Percentiles rank a stretch among this genome's conserved stretches.
phyloP scores from a whole-genome alignment of 352 stramenopile species.

The Phytophthora foliorum region DNA sequence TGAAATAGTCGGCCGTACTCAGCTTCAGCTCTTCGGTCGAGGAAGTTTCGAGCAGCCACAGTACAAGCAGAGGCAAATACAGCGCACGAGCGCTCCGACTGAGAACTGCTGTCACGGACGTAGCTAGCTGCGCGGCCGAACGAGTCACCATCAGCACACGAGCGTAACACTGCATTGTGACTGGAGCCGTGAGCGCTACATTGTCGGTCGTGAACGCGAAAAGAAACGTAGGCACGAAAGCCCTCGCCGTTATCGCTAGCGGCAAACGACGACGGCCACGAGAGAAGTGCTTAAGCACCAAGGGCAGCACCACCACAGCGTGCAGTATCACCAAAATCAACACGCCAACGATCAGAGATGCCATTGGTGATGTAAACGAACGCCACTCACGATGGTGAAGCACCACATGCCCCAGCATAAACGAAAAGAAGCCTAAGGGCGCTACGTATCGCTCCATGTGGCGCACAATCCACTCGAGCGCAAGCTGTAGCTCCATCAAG shows the following conservation, averaged over 20 bases:
- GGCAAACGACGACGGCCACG: not conserved
- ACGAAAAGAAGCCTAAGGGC: constrained; percentile 47
- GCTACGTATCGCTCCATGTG: constrained; percentile 45
- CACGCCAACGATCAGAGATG: constrained; percentile 50
- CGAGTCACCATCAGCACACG: constrained; percentile 49
- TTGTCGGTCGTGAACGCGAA: constrained; percentile 53
- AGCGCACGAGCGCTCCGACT: constrained; percentile 49
- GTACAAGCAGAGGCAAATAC: constrained; percentile 52
- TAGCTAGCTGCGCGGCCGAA: constrained; percentile 48
- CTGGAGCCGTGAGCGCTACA: constrained; percentile 43
- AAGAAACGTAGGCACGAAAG: constrained; percentile 49
- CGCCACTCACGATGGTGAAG: constrained; percentile 56
- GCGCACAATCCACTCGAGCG: constrained; percentile 56
- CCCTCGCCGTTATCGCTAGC: constrained; percentile 6
- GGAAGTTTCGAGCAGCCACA: constrained; percentile 53
- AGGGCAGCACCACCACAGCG: constrained; percentile 42
- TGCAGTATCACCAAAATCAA: constrained; percentile 42
- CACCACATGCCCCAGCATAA: constrained; percentile 50
- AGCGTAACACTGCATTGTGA: constrained; percentile 50
- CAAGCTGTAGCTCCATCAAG: constrained; percentile 57
- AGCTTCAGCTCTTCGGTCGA: constrained; percentile 20
- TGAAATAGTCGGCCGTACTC: constrained; percentile 21
- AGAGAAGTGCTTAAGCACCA: constrained; percentile 36
- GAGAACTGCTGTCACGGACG: constrained; percentile 37
- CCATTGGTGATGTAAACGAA: constrained; percentile 41